Base-by-base conservation (phyloP, 2,329 filamentous ascomycete genomes). In the Passalora sequoiae region DNA sequence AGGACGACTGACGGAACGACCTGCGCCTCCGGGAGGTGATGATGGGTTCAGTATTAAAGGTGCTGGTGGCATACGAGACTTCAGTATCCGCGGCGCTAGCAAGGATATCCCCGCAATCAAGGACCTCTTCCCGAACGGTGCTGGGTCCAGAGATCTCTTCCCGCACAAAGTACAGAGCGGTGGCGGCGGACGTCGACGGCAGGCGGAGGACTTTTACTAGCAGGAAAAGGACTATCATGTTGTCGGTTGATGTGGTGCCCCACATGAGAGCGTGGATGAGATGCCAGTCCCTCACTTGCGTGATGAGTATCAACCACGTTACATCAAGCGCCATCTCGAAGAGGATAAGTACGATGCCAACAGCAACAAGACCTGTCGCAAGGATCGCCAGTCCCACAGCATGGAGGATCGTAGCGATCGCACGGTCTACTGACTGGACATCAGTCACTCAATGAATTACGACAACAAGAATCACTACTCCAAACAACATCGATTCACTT, bases 31-130 rank as follows among this genome's bases (percentile, higher is more conserved):
- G 13, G 37, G 36, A 3, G 36, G 47, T 10, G 51, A 53, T 17
- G 43, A 39, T 3, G 60, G 59, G 13, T 66, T 67, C 56, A 60
- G 52, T 32, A 60, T 67, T 49, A 61, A 57, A 38, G 63, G 62
- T 12, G 57, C 58, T 2, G 57, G 58, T 4, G 31, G 43, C 15
- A 37, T 47, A 15, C 46, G 47, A 10, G 59, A 53, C 8, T 60
- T 62, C 46, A 59, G 51, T 12, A 58, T 66, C 29, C 46, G 57
- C 1, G 63, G 63, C 13, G 62, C 62, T 4, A 55, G 55, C 31
- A 38, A 31, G 38, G 43, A 44, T 16, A 17, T 31, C 13, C 40
- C 46, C 17, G 40, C 22, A 16, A 30, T 22, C 10, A 54, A 44
- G 21, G 51, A 54, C 4, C 40, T 50, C 6, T 40, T 53, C 29